Evolutionary conservation across 768 basidiomycete genomes (phyloP).

Genomic region (Tricholoma terreum): DNA sequence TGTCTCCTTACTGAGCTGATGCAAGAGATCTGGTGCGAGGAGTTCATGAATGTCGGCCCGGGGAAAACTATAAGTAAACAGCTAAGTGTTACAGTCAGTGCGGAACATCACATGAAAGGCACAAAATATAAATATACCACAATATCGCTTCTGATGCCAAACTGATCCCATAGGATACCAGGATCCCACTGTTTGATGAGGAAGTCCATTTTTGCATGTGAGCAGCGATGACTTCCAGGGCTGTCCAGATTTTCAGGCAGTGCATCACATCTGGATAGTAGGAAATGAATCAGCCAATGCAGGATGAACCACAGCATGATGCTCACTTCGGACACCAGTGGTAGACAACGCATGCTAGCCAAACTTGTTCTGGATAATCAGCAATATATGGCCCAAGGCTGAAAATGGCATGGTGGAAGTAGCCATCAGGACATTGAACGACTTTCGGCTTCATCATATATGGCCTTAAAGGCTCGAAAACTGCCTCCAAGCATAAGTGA

Average conservation of each 20-base stretch:
- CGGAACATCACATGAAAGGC: constrained; percentile 1
- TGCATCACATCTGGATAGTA: constrained; percentile 9
- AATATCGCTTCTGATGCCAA: constrained; percentile 24
- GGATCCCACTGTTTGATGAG: constrained; percentile 13
- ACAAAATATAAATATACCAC: constrained; percentile 15
- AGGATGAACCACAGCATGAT: constrained; percentile 1
- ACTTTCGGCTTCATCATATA: constrained; percentile 7
- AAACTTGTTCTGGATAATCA: constrained; percentile 25
- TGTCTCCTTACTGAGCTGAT: background rate
- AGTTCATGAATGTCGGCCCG: constrained; percentile 32
- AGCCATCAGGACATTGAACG: constrained; percentile 24
- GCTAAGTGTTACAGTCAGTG: constrained; percentile 15
- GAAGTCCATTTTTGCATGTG: constrained; percentile 10
- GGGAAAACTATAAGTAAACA: constrained; percentile 26
- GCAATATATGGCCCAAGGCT: constrained; percentile 26
- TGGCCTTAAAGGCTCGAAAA: background rate
- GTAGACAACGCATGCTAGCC: constrained; percentile 20
- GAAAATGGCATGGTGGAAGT: constrained; percentile 21
- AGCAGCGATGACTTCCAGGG: constrained; percentile 3
- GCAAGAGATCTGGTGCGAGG: constrained; percentile 11
- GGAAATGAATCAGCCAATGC: background rate
- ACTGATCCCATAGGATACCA: constrained; percentile 22
- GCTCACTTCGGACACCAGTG: constrained; percentile 25
- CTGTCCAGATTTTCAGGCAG: constrained; percentile 1
- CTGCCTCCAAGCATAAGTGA: constrained; percentile 5